These are phyloP conservation scores for Rhododendron griersonianum DNA, from an alignment of 148 eudicot species.

Conservation along the genomic window DNA sequence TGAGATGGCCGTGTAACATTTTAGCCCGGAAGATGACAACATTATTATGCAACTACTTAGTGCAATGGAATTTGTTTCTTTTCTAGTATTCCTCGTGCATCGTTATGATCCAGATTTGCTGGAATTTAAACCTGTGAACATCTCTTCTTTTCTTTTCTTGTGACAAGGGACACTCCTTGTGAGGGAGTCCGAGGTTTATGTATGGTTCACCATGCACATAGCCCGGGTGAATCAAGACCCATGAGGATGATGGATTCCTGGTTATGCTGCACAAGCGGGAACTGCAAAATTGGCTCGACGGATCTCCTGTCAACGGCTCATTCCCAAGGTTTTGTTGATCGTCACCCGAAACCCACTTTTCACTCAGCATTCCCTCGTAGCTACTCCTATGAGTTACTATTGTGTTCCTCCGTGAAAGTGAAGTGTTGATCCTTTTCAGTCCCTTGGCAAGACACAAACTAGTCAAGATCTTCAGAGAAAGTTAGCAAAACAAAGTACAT, in stretches of 20 bases:
- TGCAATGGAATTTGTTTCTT: conserved; percentile 10
- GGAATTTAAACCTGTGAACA: background rate
- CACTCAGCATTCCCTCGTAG: background rate
- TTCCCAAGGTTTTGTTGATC: background rate
- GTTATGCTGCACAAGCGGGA: background rate
- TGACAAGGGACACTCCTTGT: background rate
- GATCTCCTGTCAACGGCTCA: background rate
- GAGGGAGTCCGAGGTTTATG: background rate
- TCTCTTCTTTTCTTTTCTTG: background rate
- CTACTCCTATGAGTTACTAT: background rate
- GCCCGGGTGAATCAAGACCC: background rate
- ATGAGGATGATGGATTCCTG: background rate
- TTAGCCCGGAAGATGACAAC: conserved; percentile 14
- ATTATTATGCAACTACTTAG: conserved; percentile 6
- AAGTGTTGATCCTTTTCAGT: background rate
- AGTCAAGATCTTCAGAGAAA: background rate
- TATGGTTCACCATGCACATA: background rate
- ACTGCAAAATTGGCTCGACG: background rate
- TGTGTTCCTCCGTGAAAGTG: background rate
- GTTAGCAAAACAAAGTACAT: background rate
- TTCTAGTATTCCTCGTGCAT: background rate
- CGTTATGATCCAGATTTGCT: background rate
- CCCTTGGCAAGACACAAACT: background rate
- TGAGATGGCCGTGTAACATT: conserved; percentile 7
- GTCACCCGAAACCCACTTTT: background rate